These are phyloP conservation scores for Candida chilensis DNA, from an alignment of 805 yeast species.

Conservation along the genomic window DNA sequence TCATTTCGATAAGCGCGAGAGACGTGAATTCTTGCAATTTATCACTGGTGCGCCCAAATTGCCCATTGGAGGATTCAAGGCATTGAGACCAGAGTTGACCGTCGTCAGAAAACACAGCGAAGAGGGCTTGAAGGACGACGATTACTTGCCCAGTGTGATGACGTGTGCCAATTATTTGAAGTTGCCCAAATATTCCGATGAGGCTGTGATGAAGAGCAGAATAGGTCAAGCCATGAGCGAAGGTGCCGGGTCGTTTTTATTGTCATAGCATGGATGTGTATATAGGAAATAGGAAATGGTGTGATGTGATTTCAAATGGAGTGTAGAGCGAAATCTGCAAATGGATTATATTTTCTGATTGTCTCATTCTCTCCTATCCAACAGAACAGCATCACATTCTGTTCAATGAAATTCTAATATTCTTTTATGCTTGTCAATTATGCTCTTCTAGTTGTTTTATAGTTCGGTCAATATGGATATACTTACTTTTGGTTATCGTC, in stretches of 20 bases:
- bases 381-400: no score
- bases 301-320: neutral
- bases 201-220: slow-evolving; percentile 47
- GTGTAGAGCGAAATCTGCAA: no score
- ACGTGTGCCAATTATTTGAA: slow-evolving; percentile 94
- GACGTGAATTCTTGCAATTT: slow-evolving; percentile 74
- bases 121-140: slow-evolving; percentile 57
- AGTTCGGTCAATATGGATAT: no score
- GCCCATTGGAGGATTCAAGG: slow-evolving; percentile 90
- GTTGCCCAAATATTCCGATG: slow-evolving; percentile 70
- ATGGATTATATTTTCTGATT: no score
- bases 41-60: slow-evolving; percentile 88
- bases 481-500: no score
- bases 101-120: slow-evolving; percentile 84
- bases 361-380: no score
- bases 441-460: no score
- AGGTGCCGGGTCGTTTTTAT: slow-evolving; percentile 80
- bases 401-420: no score
- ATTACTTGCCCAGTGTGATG: slow-evolving; percentile 93
- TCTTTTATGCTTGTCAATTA: no score
- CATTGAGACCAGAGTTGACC: slow-evolving; percentile 73
- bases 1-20: slow-evolving; percentile 41
- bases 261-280: slow-evolving; percentile 36
- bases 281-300: neutral
- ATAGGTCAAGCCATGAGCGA: slow-evolving; percentile 69